A percentile compares a stretch with the other conserved stretches of the same genome.
Conservation (phyloP, 768 basidiomycete species). For the Tricholoma flavovirens region DNA sequence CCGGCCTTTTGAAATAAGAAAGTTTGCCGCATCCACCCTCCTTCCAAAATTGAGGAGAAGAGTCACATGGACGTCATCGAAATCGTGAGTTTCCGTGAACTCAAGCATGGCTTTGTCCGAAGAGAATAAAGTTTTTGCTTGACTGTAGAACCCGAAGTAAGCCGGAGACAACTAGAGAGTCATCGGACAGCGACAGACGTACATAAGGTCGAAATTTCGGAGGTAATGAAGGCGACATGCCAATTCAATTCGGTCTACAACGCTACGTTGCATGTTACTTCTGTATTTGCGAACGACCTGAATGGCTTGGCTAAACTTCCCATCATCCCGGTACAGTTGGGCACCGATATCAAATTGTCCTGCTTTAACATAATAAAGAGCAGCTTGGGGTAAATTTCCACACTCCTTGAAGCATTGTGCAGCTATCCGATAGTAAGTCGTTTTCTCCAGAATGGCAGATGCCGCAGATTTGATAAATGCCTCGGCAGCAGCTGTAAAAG, state of each 20-base stretch:
- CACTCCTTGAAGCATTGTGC: constrained; percentile 42
- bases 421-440: constrained; percentile 35
- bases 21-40: constrained; percentile 44
- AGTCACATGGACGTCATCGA: constrained; percentile 41
- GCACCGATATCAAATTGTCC: constrained; percentile 40
- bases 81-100: constrained; percentile 48
- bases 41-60: constrained; percentile 38
- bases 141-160: constrained; percentile 26
- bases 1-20: constrained; percentile 45
- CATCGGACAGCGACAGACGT: constrained; percentile 1
- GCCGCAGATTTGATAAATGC: constrained; percentile 41
- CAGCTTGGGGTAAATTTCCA: constrained; percentile 37
- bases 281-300: constrained; percentile 34
- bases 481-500: constrained; percentile 41
- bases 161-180: not conserved
- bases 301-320: constrained; percentile 49
- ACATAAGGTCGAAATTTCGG: constrained; percentile 31
- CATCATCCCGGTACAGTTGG: constrained; percentile 42
- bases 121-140: constrained; percentile 43
- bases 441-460: constrained; percentile 22
- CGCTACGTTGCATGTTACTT: constrained; percentile 22
- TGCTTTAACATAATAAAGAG: constrained; percentile 35
- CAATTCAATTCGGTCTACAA: constrained; percentile 32
- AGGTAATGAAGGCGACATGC: constrained; percentile 45
- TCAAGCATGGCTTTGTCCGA: constrained; percentile 46